Evolutionary conservation across 1,139 yeast genomes (phyloP).

Genomic region (Sugiyamaella grinbergsii): DNA sequence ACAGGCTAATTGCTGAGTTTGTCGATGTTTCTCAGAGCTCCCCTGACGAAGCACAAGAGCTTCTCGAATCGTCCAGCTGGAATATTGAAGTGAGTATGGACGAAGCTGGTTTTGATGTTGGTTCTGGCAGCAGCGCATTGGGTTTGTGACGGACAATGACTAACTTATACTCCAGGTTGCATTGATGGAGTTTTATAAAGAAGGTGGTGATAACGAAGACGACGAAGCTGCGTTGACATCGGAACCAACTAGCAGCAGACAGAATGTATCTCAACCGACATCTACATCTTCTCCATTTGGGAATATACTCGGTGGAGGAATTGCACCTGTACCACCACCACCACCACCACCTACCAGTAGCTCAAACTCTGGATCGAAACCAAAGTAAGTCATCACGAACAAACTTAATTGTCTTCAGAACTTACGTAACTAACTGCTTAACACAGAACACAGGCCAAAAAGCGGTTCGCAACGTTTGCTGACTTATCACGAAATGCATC

Average conservation of each 20-base stretch:
- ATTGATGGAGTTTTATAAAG: conserved; percentile 18
- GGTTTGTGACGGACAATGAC: too few relatives aligned
- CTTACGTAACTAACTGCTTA: background rate
- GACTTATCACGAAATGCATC: conserved; percentile 48
- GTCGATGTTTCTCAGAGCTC: conserved; percentile 52
- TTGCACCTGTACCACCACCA: background rate
- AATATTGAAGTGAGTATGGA: conserved; percentile 41
- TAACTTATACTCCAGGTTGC: conserved; percentile 19
- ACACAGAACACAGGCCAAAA: conserved; percentile 20
- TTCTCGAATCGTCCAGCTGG: conserved; percentile 47
- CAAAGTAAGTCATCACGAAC: conserved; percentile 2
- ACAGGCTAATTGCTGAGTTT: conserved; percentile 53
- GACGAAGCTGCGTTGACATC: conserved; percentile 15
- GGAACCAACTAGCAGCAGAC: background rate
- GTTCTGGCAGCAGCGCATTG: too few relatives aligned
- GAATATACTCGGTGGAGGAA: conserved; percentile 11
- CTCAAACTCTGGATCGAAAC: background rate
- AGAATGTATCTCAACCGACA: background rate
- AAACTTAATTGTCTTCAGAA: too few relatives aligned
- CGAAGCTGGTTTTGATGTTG: conserved; percentile 35
- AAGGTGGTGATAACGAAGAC: conserved; percentile 20
- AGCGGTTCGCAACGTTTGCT: conserved; percentile 45
- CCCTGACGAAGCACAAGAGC: conserved; percentile 49
- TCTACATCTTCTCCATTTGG: conserved; percentile 1
- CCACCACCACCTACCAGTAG: background rate